A percentile compares a stretch with the other conserved stretches of the same genome.
Conservation (phyloP, 192 early-diverging fungal species). For the Podila epicladia region DNA sequence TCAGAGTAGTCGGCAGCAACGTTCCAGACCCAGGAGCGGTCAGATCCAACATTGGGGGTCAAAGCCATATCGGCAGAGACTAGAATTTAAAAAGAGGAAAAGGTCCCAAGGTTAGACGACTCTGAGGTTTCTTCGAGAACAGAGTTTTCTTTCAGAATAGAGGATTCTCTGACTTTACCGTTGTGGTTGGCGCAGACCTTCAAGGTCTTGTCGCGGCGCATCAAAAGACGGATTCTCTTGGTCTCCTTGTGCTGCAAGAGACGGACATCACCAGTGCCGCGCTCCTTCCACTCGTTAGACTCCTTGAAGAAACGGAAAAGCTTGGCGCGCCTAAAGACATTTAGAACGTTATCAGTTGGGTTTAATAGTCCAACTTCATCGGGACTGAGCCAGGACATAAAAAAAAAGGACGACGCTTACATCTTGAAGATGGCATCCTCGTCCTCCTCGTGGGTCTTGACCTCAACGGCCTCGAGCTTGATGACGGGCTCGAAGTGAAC, state of each 20-base stretch:
- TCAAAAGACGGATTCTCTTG: conserved; percentile 93
- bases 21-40: conserved; percentile 99
- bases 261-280: conserved; percentile 98
- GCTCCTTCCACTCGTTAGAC: conserved; percentile 98
- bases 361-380: no score
- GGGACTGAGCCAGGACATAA: not conserved
- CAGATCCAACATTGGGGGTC: conserved; percentile 95
- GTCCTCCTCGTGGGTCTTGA: conserved; percentile 98
- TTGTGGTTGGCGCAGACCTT: conserved; percentile 99
- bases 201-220: conserved; percentile 98
- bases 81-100: conserved; percentile 16
- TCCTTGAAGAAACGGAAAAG: conserved; percentile 97
- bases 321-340: conserved; percentile 84
- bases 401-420: conserved; percentile 50
- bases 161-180: conserved; percentile 45
- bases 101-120: no score
- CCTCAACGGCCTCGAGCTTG: conserved; percentile 90
- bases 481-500: conserved; percentile 97
- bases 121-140: not conserved
- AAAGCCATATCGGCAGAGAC: conserved; percentile 89
- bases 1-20: conserved; percentile 92
- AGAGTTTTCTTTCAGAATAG: not conserved
- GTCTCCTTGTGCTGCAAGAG: conserved; percentile 92
- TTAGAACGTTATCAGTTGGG: no score
- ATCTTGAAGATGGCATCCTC: conserved; percentile 93